phyloP scores from a whole-genome alignment of 495 filamentous ascomycete genomes.

The Massariosphaeria phaeospora region DNA sequence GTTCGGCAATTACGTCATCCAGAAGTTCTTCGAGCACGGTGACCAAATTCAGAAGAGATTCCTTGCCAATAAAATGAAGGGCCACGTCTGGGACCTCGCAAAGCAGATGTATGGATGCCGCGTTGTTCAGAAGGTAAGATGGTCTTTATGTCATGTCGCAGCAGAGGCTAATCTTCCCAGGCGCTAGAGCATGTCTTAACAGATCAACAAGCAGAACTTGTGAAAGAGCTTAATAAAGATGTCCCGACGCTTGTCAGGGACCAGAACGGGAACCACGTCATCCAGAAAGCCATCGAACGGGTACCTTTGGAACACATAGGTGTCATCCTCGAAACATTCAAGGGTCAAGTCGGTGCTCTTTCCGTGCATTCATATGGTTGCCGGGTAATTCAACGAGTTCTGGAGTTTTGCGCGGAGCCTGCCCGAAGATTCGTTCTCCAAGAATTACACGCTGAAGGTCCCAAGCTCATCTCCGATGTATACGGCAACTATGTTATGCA shows the following conservation, averaged over 20 bases:
- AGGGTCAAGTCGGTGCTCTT: conserved; percentile 69
- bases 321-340: conserved; percentile 85
- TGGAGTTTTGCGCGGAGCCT: conserved; percentile 74
- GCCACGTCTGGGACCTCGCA: conserved; percentile 72
- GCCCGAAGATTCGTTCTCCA: conserved; percentile 66
- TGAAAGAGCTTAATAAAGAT: conserved; percentile 75
- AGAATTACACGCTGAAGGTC: conserved; percentile 71
- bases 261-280: conserved; percentile 93
- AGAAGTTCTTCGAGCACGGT: conserved; percentile 96
- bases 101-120: conserved; percentile 92
- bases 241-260: conserved; percentile 79
- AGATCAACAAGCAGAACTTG: conserved; percentile 81
- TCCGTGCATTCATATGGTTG: conserved; percentile 84
- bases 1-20: conserved; percentile 97
- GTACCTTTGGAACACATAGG: conserved; percentile 76
- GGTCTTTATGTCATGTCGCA: background rate
- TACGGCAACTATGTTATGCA: conserved; percentile 98
- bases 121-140: conserved; percentile 81
- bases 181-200: conserved; percentile 87
- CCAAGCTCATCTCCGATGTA: conserved; percentile 74
- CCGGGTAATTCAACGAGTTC: conserved; percentile 86
- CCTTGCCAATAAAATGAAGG: conserved; percentile 79
- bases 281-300: conserved; percentile 90
- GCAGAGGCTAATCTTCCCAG: conserved; percentile 44
- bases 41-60: conserved; percentile 89